Conservation (phyloP, 805 yeast species). For the Pichia deserticola region DNA sequence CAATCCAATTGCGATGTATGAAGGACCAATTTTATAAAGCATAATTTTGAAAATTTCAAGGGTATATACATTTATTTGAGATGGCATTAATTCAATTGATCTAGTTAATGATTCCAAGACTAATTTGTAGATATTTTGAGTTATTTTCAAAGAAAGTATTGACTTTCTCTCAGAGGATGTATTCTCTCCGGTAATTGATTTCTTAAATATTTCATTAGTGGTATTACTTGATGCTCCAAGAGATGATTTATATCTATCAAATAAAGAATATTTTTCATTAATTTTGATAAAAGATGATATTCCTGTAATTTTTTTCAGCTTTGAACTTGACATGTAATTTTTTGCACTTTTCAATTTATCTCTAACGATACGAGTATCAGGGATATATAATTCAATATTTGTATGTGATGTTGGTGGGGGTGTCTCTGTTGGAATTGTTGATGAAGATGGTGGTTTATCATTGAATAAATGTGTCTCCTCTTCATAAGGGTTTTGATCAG, state of each 20-base stretch:
- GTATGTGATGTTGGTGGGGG: neutral
- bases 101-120: constrained; percentile 75
- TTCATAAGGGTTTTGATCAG: neutral
- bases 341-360: constrained; percentile 12
- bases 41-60: constrained; percentile 61
- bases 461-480: neutral
- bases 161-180: constrained; percentile 13
- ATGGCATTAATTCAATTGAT: constrained; percentile 63
- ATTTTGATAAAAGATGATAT: constrained; percentile 44
- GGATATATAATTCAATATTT: constrained; percentile 9
- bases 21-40: constrained; percentile 61
- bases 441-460: neutral
- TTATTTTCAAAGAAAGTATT: constrained; percentile 34
- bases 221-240: constrained; percentile 2
- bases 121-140: constrained; percentile 60
- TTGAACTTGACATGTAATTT: constrained; percentile 11
- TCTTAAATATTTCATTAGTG: neutral
- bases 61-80: constrained; percentile 52
- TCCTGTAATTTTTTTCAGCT: constrained; percentile 20
- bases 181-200: constrained; percentile 5
- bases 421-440: neutral
- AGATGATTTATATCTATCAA: constrained; percentile 19
- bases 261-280: constrained; percentile 36
- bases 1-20: constrained; percentile 67
- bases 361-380: constrained; percentile 9